Evolutionary conservation across 1,284 basidiomycete genomes (phyloP), one percentile per base, ranked within the genome.

Genomic region (Irpex lacteus): DNA sequence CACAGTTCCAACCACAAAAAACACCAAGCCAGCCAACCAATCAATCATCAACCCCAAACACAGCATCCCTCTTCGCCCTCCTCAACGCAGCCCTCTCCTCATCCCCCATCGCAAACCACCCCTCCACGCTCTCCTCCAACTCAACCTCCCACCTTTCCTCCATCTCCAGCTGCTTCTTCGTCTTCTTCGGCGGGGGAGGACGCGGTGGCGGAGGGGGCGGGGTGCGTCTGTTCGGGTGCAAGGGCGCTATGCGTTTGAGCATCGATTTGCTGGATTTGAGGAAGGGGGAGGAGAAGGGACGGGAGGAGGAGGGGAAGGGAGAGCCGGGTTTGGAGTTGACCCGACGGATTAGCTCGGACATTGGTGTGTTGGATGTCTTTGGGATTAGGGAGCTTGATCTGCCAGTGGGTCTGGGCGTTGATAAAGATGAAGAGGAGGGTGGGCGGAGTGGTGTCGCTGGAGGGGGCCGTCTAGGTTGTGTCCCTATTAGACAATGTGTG

Each of bases 71-170:
- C 76, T 91, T 91, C 18, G 80, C 80, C 68, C 81, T 82, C 70
- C 83, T 80, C 71, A 89, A 74, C 63, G 78, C 79, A 65, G 80
- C 85, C 70, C 89, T 81, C 73, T 91, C 89, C 60, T 81, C 81
- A 66, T 91, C 88, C 13, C 79, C 77, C 76, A 92, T 77, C 53
- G 81, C 82, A 60, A 83, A 83, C 91, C 90, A 92, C 5, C 89
- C 90, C 13, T 89, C 89, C 6, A 89, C 78, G 54, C 78, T 85
- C 65, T 92, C 91, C 50, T 88, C 79, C 61, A 92, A 75, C 75
- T 92, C 90, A 74, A 90, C 85, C 72, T 92, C 90, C 83, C 91
- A 91, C 70, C 81, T 83, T 74, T 92, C 90, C 75, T 92, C 90
- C 70, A 84, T 75, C 70, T 88, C 84, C 21, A 89, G 74, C 75